phyloP scores from a whole-genome alignment of 345 rosid genomes.

The Eutrema japonicum region DNA sequence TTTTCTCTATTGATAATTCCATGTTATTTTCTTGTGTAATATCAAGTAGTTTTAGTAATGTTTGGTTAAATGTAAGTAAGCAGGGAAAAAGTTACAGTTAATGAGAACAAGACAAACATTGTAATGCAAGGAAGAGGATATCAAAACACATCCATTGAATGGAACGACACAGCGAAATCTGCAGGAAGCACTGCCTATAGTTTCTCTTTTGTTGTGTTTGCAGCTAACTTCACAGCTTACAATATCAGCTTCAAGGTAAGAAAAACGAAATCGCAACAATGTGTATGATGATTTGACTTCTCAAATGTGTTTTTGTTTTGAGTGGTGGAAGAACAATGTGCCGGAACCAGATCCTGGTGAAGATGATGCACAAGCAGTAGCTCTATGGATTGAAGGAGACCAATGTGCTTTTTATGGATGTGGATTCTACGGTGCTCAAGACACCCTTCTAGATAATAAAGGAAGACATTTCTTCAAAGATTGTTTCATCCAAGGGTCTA shows the following conservation, averaged over 20 bases:
- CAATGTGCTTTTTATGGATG: slow-evolving; percentile 78
- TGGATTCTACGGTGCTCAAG: slow-evolving; percentile 91
- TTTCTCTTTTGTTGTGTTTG: slow-evolving; percentile 68
- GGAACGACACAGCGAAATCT: slow-evolving; percentile 93
- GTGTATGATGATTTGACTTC: background rate
- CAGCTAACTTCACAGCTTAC: slow-evolving; percentile 74
- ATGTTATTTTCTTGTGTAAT: background rate
- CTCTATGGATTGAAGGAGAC: slow-evolving; percentile 73
- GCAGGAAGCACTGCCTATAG: slow-evolving; percentile 68
- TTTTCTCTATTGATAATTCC: background rate
- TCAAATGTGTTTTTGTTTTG: slow-evolving; percentile 15
- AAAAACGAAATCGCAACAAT: background rate
- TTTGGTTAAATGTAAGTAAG: slow-evolving; percentile 15
- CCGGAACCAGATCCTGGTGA: slow-evolving; percentile 69
- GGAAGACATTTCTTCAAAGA: slow-evolving; percentile 77
- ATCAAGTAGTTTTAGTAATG: slow-evolving; percentile 1
- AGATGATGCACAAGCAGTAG: slow-evolving; percentile 80
- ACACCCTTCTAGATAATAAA: slow-evolving; percentile 73
- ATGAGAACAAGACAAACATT: slow-evolving; percentile 67
- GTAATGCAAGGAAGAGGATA: slow-evolving; percentile 75
- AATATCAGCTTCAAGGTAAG: slow-evolving; percentile 81
- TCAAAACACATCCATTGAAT: slow-evolving; percentile 59
- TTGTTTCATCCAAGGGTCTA: slow-evolving; percentile 85
- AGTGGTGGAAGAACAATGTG: slow-evolving; percentile 63
- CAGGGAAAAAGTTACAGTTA: slow-evolving; percentile 83